These are phyloP conservation scores for Mycosarcoma maydis DNA, from an alignment of 1,284 basidiomycete genomes.

Conservation along the genomic window DNA sequence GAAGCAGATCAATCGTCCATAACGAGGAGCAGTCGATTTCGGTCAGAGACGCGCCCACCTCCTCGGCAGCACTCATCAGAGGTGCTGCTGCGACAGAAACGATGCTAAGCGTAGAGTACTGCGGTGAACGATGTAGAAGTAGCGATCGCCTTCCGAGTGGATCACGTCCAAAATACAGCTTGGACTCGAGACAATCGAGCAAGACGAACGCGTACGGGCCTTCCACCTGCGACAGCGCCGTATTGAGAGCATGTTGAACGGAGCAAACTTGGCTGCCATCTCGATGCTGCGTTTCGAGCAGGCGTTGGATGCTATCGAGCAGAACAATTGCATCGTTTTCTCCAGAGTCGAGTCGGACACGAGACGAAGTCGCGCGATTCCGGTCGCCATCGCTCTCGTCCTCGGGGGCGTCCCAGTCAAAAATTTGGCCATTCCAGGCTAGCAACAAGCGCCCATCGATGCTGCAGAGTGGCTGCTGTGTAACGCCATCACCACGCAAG, in stretches of 20 bases:
- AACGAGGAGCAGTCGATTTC: slow-evolving; percentile 75
- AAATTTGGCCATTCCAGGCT: slow-evolving; percentile 65
- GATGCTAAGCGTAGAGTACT: slow-evolving; percentile 73
- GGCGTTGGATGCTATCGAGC: slow-evolving; percentile 29
- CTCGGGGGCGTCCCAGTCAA: slow-evolving; percentile 44
- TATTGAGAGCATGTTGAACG: neutral
- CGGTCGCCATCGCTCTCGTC: neutral
- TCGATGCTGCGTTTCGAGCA: neutral
- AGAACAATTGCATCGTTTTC: slow-evolving; percentile 53
- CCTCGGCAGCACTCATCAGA: slow-evolving; percentile 40
- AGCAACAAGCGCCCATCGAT: slow-evolving; percentile 27
- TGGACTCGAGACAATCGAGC: slow-evolving; percentile 31
- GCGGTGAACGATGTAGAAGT: slow-evolving; percentile 72
- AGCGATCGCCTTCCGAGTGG: slow-evolving; percentile 90
- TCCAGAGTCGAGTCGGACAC: slow-evolving; percentile 12
- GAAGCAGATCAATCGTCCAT: slow-evolving; percentile 71
- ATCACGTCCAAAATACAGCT: slow-evolving; percentile 84
- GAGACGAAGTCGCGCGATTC: slow-evolving; percentile 8
- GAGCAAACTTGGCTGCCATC: neutral
- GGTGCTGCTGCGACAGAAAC: slow-evolving; percentile 75
- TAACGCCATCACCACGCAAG: slow-evolving; percentile 52
- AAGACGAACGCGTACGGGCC: slow-evolving; percentile 62
- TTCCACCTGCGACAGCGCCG: slow-evolving; percentile 47
- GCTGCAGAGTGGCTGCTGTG: slow-evolving; percentile 44
- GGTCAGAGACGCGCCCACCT: slow-evolving; percentile 66